Conservation (phyloP, 140 eudicot species). For the Bidens hawaiensis region DNA sequence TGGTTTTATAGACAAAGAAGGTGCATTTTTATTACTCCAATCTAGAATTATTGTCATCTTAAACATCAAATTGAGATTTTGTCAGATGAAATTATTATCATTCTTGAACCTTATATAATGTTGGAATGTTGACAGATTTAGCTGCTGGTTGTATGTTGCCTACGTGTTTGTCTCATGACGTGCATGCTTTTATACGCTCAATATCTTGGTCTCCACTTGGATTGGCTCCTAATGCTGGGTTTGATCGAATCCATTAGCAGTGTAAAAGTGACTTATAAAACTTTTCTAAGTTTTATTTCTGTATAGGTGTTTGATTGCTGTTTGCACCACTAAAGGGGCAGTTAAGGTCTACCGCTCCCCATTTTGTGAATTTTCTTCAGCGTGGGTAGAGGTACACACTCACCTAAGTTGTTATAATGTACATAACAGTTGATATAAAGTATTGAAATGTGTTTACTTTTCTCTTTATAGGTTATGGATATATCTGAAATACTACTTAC, state of each 20-base stretch:
- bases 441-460: not conserved
- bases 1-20: slow-evolving; percentile 58
- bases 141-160: slow-evolving; percentile 55
- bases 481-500: slow-evolving; percentile 55
- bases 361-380: slow-evolving; percentile 64
- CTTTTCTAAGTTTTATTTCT: not conserved
- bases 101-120: no score
- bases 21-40: slow-evolving; percentile 18
- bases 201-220: slow-evolving; percentile 95
- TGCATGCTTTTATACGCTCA: slow-evolving; percentile 68
- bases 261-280: slow-evolving; percentile 5
- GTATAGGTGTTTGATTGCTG: slow-evolving; percentile 85
- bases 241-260: slow-evolving; percentile 12
- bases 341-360: slow-evolving; percentile 84
- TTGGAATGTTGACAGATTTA: slow-evolving; percentile 42
- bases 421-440: not conserved
- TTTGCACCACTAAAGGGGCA: slow-evolving; percentile 74
- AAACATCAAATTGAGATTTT: no score
- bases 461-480: slow-evolving; percentile 50
- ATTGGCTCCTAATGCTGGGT: slow-evolving; percentile 76
- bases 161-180: slow-evolving; percentile 51
- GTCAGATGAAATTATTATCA: no score
- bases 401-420: not conserved
- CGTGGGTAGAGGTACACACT: slow-evolving; percentile 81
- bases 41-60: not conserved